Evolutionary conservation across 208 protist species (phyloP).

Genomic region (Crithidia expoeki): DNA sequence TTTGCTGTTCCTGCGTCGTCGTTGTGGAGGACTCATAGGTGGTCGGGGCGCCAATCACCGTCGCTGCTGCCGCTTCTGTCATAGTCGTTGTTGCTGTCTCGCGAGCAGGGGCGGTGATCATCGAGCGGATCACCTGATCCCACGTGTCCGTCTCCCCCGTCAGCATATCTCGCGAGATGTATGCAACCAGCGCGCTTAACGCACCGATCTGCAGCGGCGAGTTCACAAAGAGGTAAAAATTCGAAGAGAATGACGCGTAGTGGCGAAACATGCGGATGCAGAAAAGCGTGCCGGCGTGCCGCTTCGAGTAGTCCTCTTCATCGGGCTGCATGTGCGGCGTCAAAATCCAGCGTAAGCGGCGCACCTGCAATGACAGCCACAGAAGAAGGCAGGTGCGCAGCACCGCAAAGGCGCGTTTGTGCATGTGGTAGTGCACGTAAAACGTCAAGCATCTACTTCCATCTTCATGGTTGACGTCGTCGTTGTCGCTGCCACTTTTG

Average conservation of each 20-base stretch:
- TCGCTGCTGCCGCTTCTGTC: not conserved
- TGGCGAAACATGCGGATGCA: conserved; percentile 48
- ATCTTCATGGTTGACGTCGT: not conserved
- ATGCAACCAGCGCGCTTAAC: conserved; percentile 45
- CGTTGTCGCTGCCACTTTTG: conserved; percentile 7
- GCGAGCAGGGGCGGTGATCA: conserved; percentile 26
- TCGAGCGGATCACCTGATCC: conserved; percentile 36
- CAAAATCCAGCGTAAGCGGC: conserved; percentile 48
- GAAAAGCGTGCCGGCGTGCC: conserved; percentile 57
- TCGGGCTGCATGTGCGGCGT: conserved; percentile 16
- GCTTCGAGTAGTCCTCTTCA: conserved; percentile 24
- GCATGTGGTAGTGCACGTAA: conserved; percentile 31
- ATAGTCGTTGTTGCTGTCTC: not conserved
- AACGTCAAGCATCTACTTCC: not conserved
- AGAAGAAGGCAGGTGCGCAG: conserved; percentile 64
- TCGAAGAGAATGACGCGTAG: conserved; percentile 41
- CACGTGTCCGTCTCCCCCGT: conserved; percentile 31
- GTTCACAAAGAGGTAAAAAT: conserved; percentile 63
- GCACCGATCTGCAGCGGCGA: conserved; percentile 70
- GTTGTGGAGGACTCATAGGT: conserved; percentile 11
- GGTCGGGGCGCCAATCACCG: not conserved
- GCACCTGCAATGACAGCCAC: conserved; percentile 44
- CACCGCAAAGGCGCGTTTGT: conserved; percentile 53
- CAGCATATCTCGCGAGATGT: conserved; percentile 46
- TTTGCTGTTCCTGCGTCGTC: not conserved